Conservation (phyloP, 257 asterid species). For the Catharanthus roseus region DNA sequence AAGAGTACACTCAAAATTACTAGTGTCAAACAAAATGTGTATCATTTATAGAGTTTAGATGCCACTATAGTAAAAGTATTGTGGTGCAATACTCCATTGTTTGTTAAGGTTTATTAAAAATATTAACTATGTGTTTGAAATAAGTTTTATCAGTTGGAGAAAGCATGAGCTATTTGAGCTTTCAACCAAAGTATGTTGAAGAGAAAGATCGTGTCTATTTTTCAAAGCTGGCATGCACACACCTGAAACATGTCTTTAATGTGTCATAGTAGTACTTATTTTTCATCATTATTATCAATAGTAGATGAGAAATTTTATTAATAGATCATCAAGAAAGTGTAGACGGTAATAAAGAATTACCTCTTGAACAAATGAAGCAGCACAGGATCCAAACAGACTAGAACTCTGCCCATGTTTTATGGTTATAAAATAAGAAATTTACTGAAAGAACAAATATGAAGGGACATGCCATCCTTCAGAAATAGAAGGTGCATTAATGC, state of each 20-base stretch:
- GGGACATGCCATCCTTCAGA: background rate
- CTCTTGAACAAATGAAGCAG: background rate
- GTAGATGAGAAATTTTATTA: background rate
- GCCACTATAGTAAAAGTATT: background rate
- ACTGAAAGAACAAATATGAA: no score
- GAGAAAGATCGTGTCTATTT: background rate
- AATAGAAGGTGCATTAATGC: background rate
- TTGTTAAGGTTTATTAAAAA: background rate
- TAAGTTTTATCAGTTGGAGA: background rate
- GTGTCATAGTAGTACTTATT: no score
- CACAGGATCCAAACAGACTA: background rate
- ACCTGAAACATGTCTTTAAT: background rate
- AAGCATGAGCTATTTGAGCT: background rate
- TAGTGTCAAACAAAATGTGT: background rate
- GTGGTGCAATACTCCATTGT: background rate
- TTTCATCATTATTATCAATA: no score
- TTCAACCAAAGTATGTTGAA: background rate
- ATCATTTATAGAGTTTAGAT: no score
- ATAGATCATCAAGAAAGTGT: no score
- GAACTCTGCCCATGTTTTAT: background rate
- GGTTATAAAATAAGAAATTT: no score
- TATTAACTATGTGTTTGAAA: background rate
- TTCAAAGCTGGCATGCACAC: background rate
- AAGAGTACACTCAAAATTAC: background rate
- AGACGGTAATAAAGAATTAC: background rate